phyloP scores from a whole-genome alignment of 371 early-diverging fungal species.

The Coemansia sp. region DNA sequence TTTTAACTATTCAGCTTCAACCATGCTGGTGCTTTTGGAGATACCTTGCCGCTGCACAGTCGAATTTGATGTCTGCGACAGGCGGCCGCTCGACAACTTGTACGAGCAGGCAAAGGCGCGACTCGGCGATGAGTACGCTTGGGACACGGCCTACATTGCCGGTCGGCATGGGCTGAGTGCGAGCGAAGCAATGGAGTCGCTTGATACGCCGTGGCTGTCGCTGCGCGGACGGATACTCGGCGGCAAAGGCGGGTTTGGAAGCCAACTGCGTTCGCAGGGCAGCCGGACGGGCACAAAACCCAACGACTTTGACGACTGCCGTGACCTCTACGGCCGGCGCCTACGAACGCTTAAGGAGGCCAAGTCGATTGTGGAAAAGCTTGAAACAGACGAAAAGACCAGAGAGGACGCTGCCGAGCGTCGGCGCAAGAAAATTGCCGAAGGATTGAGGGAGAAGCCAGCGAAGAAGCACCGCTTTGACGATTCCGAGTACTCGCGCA shows the following conservation, averaged over 20 bases:
- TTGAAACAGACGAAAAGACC: constrained; percentile 71
- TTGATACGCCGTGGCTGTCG: constrained; percentile 18
- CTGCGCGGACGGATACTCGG: constrained; percentile 55
- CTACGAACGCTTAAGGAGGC: constrained; percentile 88
- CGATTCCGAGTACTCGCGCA: constrained; percentile 72
- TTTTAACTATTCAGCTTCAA: not conserved
- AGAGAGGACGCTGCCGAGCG: constrained; percentile 67
- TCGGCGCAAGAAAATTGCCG: constrained; percentile 79
- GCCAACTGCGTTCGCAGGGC: constrained; percentile 92
- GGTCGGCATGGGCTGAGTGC: constrained; percentile 29
- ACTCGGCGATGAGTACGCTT: constrained; percentile 1
- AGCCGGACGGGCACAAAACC: constrained; percentile 88
- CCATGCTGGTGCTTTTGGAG: constrained; percentile 31
- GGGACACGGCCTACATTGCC: constrained; percentile 10
- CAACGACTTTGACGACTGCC: constrained; percentile 89
- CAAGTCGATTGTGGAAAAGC: constrained; percentile 77
- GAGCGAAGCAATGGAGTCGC: constrained; percentile 6
- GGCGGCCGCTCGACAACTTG: constrained; percentile 27
- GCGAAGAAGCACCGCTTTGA: constrained; percentile 76
- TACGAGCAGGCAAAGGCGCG: constrained; percentile 6
- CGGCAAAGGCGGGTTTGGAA: constrained; percentile 97
- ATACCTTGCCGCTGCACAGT: constrained; percentile 12
- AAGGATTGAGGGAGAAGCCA: constrained; percentile 68
- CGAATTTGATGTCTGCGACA: constrained; percentile 24
- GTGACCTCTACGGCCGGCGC: constrained; percentile 90